Evolutionary conservation across 225 moss, liverwort and hornwort species (phyloP).

Genomic region (Pseudoscleropodium purum): DNA sequence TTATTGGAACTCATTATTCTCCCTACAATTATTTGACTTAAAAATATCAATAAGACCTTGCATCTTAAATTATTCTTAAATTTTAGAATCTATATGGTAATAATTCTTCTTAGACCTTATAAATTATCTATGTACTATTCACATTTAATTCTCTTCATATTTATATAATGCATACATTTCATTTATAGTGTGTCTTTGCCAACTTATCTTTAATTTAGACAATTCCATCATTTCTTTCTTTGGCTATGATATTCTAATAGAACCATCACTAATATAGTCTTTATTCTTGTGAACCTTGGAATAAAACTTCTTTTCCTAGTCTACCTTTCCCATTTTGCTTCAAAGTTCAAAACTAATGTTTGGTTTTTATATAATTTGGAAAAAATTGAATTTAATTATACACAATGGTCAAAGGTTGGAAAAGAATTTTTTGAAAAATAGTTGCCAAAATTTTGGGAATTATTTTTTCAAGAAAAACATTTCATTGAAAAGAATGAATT

Average conservation of each 20-base stretch:
- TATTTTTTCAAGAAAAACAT: too few species aligned
- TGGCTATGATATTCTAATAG: too few species aligned
- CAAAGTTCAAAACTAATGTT: too few species aligned
- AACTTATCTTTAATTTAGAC: too few species aligned
- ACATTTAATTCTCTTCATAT: background rate
- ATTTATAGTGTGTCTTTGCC: too few species aligned
- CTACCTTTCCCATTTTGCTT: too few species aligned
- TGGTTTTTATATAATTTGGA: background rate
- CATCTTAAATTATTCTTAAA: background rate
- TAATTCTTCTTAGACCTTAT: background rate
- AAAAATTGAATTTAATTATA: background rate
- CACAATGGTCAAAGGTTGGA: too few species aligned
- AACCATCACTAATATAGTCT: accelerated
- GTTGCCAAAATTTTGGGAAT: too few species aligned
- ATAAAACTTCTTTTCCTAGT: too few species aligned
- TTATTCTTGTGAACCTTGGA: too few species aligned
- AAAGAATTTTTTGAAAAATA: background rate
- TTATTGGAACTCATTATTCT: background rate
- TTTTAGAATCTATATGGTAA: background rate
- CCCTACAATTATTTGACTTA: background rate
- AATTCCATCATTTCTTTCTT: too few species aligned
- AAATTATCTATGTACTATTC: background rate
- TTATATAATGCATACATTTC: too few species aligned
- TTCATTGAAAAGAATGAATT: background rate
- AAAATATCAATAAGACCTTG: background rate